Percentiles rank a stretch among this genome's conserved stretches.
phyloP scores from a whole-genome alignment of 1,284 basidiomycete species.

The Sporisorium exsertum region DNA sequence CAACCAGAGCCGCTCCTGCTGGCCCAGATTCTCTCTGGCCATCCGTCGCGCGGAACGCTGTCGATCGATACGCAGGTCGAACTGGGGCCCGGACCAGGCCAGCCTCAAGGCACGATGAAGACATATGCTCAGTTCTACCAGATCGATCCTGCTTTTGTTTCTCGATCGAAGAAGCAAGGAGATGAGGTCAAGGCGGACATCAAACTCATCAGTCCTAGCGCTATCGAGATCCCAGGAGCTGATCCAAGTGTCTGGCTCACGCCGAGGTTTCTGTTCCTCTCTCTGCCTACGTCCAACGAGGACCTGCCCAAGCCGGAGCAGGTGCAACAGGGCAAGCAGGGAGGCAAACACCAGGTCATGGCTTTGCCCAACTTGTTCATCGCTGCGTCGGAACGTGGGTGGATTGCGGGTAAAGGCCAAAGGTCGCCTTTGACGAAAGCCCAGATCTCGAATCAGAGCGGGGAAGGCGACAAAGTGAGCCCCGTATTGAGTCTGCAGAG shows the following conservation, averaged over 20 bases:
- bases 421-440: conserved; percentile 3
- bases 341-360: conserved; percentile 47
- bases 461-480: conserved; percentile 3
- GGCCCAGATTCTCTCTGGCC: conserved; percentile 77
- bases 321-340: conserved; percentile 3
- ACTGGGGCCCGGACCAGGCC: conserved; percentile 74
- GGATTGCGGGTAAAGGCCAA: conserved; percentile 49
- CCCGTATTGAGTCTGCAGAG: conserved; percentile 25
- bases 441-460: conserved; percentile 10
- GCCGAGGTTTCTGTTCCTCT: conserved; percentile 54
- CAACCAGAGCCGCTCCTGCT: conserved; percentile 24
- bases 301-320: conserved; percentile 21
- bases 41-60: conserved; percentile 81
- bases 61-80: conserved; percentile 78
- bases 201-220: conserved; percentile 32
- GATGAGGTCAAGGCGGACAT: conserved; percentile 26
- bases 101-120: conserved; percentile 71
- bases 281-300: conserved; percentile 32
- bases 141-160: conserved; percentile 25
- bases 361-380: conserved; percentile 56
- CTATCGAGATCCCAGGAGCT: conserved; percentile 54
- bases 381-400: conserved; percentile 52
- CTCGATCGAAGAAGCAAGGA: background rate
- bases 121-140: conserved; percentile 50
- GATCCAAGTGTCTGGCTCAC: conserved; percentile 52